phyloP scores from a whole-genome alignment of 352 stramenopile species.

The Plasmopara viticola region DNA sequence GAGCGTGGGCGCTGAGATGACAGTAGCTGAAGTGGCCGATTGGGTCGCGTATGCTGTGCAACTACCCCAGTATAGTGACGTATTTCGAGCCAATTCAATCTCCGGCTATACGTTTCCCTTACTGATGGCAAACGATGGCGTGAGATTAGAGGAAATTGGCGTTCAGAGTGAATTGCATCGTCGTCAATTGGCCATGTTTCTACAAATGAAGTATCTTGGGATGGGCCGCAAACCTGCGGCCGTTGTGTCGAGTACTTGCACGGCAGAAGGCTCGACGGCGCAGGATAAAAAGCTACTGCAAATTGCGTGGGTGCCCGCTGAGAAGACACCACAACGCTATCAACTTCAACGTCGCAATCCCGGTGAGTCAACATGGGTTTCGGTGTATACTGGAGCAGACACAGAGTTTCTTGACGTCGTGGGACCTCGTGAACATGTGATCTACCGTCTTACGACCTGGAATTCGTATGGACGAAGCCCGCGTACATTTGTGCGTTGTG shows the following conservation, averaged over 20 bases:
- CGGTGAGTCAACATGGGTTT: slow-evolving; percentile 45
- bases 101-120: slow-evolving; percentile 83
- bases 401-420: slow-evolving; percentile 69
- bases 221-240: slow-evolving; percentile 61
- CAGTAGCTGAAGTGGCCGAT: slow-evolving; percentile 71
- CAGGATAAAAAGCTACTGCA: slow-evolving; percentile 41
- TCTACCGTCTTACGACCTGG: slow-evolving; percentile 76
- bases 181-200: slow-evolving; percentile 74
- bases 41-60: slow-evolving; percentile 79
- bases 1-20: slow-evolving; percentile 78
- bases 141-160: slow-evolving; percentile 62
- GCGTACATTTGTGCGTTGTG: slow-evolving; percentile 54
- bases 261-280: slow-evolving; percentile 14
- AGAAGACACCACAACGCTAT: slow-evolving; percentile 49
- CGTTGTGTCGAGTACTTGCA: slow-evolving; percentile 39
- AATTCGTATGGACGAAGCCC: slow-evolving; percentile 75
- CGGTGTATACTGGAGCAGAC: slow-evolving; percentile 58
- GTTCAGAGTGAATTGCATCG: slow-evolving; percentile 65
- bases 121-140: slow-evolving; percentile 78
- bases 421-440: slow-evolving; percentile 41
- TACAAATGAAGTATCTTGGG: slow-evolving; percentile 76
- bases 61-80: slow-evolving; percentile 71
- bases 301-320: slow-evolving; percentile 46
- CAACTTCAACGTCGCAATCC: slow-evolving; percentile 65
- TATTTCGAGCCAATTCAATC: slow-evolving; percentile 75